Evolutionary conservation across 2,329 filamentous ascomycete species (phyloP).

Genomic region (Juglanconis sp.): DNA sequence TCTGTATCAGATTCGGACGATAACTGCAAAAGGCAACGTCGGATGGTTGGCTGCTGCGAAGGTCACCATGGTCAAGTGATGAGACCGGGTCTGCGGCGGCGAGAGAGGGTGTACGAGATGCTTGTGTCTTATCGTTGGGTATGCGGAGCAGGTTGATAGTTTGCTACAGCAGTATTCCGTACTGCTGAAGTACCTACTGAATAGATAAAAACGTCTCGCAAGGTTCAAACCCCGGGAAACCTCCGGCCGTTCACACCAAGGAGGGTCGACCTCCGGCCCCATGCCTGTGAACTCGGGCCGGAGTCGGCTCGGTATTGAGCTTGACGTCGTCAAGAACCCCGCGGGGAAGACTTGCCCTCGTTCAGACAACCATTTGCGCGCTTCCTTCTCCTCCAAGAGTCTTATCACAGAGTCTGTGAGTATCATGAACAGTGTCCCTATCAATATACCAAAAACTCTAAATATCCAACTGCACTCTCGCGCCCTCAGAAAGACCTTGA

Average conservation of each 20-base stretch:
- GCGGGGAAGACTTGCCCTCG: background rate
- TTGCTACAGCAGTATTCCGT: background rate
- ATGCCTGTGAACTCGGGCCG: background rate
- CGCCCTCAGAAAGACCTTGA: background rate
- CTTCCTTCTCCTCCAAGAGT: background rate
- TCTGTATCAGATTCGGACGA: constrained; percentile 41
- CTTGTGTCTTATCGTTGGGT: background rate
- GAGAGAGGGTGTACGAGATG: background rate
- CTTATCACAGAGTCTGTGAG: no score
- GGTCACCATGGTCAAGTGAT: background rate
- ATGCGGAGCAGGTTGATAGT: background rate
- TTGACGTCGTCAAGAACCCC: constrained; percentile 7
- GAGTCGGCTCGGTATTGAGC: constrained; percentile 4
- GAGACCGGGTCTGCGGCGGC: background rate
- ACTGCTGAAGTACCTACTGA: background rate
- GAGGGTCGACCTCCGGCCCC: background rate
- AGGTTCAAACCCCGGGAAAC: background rate
- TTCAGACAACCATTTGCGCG: background rate
- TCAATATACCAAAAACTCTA: background rate
- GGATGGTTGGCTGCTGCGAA: constrained; percentile 6
- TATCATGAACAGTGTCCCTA: background rate
- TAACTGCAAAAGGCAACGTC: background rate
- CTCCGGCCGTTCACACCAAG: background rate
- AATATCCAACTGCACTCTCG: background rate
- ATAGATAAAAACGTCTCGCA: background rate